Evolutionary conservation across 2,329 filamentous ascomycete species (phyloP), one percentile per base, ranked within the genome.

Genomic region (Claviceps sp.): DNA sequence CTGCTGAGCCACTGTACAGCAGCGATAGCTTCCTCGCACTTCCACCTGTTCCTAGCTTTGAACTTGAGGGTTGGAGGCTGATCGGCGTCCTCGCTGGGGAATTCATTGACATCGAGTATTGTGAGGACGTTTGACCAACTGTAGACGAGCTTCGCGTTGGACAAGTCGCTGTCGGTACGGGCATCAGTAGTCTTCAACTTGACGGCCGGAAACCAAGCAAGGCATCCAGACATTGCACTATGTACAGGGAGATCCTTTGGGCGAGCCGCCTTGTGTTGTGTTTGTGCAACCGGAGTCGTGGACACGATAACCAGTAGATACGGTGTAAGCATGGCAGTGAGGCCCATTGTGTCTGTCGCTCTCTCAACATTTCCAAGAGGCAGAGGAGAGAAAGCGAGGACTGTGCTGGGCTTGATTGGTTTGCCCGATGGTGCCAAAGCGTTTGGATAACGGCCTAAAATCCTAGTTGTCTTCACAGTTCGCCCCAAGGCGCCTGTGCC

Each of bases 111-210:
- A 57, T 98, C 93, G 24, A 98, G 71, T 5, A 98, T 84, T 0
- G 90, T 97, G 57, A 98, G 71, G n/a, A 97, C 82, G 61, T 97
- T 97, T 2, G 93, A 97, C 93, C 93, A 98, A 67, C 90, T 96
- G 70, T 98, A 98, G 0, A 88, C 91, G 18, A 98, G 77, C 66
- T 98, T 97, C 40, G 85, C 86, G 62, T 83, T 85, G 18, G 87
- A 90, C 9, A 84, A 75, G 7, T 82, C 78, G 60, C 82, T 85
- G 5, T 81, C 82, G 0, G 79, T 81, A 47, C 78, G 75, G 1
- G 79, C 72, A 55, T 89, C 83, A 9, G 81, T 78, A 16, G 81
- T 79, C 66, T 97, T 97, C 44, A 98, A 73, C 62, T 87, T 93
- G 46, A 98, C 93, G 2, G 90, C 89, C 2, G 93, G 93, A 63